Evolutionary conservation across 2,329 filamentous ascomycete species (phyloP).

Genomic region (Ceratocystis papillata): DNA sequence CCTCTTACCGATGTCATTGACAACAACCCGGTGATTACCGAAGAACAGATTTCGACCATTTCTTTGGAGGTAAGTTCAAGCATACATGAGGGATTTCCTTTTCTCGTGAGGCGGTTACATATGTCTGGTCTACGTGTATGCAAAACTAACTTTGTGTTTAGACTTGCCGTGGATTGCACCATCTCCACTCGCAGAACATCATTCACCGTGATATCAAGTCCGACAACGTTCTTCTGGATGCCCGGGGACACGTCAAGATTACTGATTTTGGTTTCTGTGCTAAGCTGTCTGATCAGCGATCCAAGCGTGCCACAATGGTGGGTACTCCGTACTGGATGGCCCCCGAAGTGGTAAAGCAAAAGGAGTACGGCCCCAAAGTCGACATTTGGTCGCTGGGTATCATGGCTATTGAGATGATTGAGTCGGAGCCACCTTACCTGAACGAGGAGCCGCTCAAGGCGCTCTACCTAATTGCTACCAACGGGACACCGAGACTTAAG

Average conservation of each 20-base stretch:
- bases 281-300: slow-evolving; percentile 93
- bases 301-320: slow-evolving; percentile 97
- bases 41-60: slow-evolving; percentile 96
- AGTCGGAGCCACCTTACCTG: slow-evolving; percentile 92
- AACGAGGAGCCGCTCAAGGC: slow-evolving; percentile 98
- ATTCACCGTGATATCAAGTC: slow-evolving; percentile 99
- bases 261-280: slow-evolving; percentile 99
- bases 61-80: slow-evolving; percentile 67
- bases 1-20: slow-evolving; percentile 97
- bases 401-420: slow-evolving; percentile 99
- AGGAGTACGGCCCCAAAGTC: slow-evolving; percentile 96
- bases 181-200: slow-evolving; percentile 90
- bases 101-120: not conserved
- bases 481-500: slow-evolving; percentile 92
- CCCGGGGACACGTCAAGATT: slow-evolving; percentile 92
- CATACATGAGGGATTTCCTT: not conserved
- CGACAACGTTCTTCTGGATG: slow-evolving; percentile 92
- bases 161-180: slow-evolving; percentile 91
- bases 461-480: slow-evolving; percentile 93
- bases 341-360: slow-evolving; percentile 97
- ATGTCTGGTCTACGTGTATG: slow-evolving; percentile 24
- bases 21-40: slow-evolving; percentile 85
- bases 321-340: slow-evolving; percentile 99
- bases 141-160: slow-evolving; percentile 33
- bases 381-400: slow-evolving; percentile 99